These are phyloP conservation scores for Volvariella surrecta DNA, from an alignment of 1,284 basidiomycete species.

Conservation along the genomic window DNA sequence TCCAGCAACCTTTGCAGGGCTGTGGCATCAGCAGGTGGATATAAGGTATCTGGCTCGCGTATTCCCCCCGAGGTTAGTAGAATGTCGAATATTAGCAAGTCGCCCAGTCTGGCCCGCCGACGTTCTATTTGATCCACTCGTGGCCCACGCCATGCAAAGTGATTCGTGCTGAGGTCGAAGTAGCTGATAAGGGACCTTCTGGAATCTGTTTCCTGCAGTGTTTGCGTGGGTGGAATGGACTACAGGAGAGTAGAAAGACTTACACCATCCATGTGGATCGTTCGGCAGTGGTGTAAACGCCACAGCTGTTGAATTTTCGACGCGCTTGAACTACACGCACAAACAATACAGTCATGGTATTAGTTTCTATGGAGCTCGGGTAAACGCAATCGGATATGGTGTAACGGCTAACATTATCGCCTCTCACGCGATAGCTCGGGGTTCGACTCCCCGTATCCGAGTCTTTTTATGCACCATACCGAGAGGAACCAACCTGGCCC, in stretches of 20 bases:
- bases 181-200: slow-evolving; percentile 20
- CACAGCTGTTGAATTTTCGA: background rate
- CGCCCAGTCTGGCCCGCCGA: slow-evolving; percentile 52
- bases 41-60: slow-evolving; percentile 44
- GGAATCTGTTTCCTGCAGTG: slow-evolving; percentile 13
- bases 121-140: slow-evolving; percentile 45
- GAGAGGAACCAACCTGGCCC: no score
- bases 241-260: slow-evolving; percentile 10
- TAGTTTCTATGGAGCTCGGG: background rate
- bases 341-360: background rate
- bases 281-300: background rate
- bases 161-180: slow-evolving; percentile 34
- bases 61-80: slow-evolving; percentile 60
- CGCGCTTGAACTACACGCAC: background rate
- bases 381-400: slow-evolving; percentile 7
- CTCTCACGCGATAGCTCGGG: slow-evolving; percentile 56
- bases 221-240: background rate
- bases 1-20: slow-evolving; percentile 46
- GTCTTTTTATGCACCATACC: no score
- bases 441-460: slow-evolving; percentile 72
- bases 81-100: slow-evolving; percentile 65
- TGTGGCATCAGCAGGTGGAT: slow-evolving; percentile 53
- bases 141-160: slow-evolving; percentile 43
- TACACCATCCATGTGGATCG: slow-evolving; percentile 25
- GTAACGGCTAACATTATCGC: slow-evolving; percentile 11